Conservation (phyloP, 2,329 filamentous ascomycete genomes). For the Boeremia lycopersici region DNA sequence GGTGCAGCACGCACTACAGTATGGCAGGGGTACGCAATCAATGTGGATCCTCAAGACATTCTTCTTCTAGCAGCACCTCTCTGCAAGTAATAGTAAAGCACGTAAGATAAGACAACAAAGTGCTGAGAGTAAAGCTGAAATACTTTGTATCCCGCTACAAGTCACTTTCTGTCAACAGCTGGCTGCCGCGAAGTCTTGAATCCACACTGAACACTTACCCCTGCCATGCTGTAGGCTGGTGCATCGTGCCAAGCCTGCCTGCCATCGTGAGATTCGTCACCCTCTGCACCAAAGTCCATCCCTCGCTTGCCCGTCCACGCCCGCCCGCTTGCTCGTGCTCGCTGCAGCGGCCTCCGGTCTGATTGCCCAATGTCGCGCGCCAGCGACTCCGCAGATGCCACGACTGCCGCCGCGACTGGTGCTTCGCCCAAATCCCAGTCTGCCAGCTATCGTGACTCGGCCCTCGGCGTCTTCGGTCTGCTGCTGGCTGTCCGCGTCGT, state of each 20-base stretch:
- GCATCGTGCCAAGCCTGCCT: constrained; percentile 27
- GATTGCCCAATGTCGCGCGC: constrained; percentile 40
- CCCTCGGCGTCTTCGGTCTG: constrained; percentile 35
- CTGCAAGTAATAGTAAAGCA: too few relatives aligned
- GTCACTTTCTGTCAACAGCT: too few relatives aligned
- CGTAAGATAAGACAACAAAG: too few relatives aligned
- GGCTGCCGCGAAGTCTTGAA: too few relatives aligned
- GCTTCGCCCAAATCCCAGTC: constrained; percentile 25
- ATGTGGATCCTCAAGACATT: too few relatives aligned
- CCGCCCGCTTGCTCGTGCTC: constrained; percentile 28
- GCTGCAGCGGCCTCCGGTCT: constrained; percentile 22
- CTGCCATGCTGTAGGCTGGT: too few relatives aligned
- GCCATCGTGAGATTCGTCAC: constrained; percentile 16
- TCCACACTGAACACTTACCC: too few relatives aligned
- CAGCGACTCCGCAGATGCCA: constrained; percentile 39
- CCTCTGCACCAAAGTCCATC: constrained; percentile 14
- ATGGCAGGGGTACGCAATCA: too few relatives aligned
- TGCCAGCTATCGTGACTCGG: constrained; percentile 41
- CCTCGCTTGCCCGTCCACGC: constrained; percentile 29
- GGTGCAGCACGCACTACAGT: constrained; percentile 28
- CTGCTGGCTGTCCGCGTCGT: constrained; percentile 74
- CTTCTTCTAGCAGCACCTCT: too few relatives aligned
- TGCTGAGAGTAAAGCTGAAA: too few relatives aligned
- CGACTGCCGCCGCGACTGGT: constrained; percentile 32
- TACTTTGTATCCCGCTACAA: too few relatives aligned